phyloP scores from a whole-genome alignment of 2,329 filamentous ascomycete genomes.

The Lomentospora prolificans region DNA sequence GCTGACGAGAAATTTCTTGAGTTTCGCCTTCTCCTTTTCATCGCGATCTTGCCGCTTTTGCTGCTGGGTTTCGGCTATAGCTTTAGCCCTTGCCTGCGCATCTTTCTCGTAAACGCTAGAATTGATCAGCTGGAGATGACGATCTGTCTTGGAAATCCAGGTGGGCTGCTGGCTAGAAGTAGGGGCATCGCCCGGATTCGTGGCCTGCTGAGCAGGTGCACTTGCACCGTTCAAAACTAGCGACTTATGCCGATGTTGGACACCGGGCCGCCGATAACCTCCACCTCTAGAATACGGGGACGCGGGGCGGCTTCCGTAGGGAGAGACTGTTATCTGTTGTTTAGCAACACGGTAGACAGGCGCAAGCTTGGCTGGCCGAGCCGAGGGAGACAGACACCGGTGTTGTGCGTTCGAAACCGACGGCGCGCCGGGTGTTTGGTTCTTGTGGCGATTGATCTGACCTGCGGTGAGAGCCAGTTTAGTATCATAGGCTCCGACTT shows the following conservation, averaged over 20 bases:
- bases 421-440: slow-evolving; percentile 36
- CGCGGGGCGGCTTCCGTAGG: slow-evolving; percentile 2
- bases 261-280: slow-evolving; percentile 19
- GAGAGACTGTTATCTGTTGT: slow-evolving; percentile 1
- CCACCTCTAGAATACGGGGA: slow-evolving; percentile 1
- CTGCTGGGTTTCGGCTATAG: slow-evolving; percentile 59
- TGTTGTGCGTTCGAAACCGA: slow-evolving; percentile 16
- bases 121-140: slow-evolving; percentile 77
- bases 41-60: slow-evolving; percentile 45
- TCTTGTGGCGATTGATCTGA: slow-evolving; percentile 73
- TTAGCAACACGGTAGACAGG: slow-evolving; percentile 5
- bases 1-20: slow-evolving; percentile 26
- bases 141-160: slow-evolving; percentile 66
- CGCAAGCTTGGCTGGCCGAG: neutral
- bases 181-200: slow-evolving; percentile 17
- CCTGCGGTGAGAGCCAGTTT: slow-evolving; percentile 33
- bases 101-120: slow-evolving; percentile 68
- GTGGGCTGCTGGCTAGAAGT: slow-evolving; percentile 27
- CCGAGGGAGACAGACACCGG: slow-evolving; percentile 23
- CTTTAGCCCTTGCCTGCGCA: slow-evolving; percentile 54
- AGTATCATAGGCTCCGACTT: neutral
- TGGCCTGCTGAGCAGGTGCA: slow-evolving; percentile 13
- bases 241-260: slow-evolving; percentile 37
- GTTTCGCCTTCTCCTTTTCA: slow-evolving; percentile 48
- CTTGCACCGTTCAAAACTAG: slow-evolving; percentile 50